Evolutionary conservation across 495 filamentous ascomycete genomes (phyloP).

Genomic region (Daldinia grandis): DNA sequence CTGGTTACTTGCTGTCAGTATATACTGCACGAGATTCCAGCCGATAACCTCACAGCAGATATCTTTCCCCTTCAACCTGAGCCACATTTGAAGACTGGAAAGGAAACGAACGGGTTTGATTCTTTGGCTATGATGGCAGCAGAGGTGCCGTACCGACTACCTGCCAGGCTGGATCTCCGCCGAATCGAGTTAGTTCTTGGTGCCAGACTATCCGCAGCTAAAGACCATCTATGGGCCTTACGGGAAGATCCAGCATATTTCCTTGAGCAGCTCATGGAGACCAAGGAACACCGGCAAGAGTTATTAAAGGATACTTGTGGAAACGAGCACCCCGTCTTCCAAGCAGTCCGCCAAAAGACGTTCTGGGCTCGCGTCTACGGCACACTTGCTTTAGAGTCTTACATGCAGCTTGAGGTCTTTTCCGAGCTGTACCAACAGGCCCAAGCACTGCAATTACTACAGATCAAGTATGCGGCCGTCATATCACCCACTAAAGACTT

Average conservation of each 20-base stretch:
- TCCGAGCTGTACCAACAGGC: constrained; percentile 44
- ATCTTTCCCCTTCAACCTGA: constrained; percentile 48
- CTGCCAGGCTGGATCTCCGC: constrained; percentile 54
- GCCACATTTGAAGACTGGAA: constrained; percentile 46
- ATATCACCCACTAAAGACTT: constrained; percentile 46
- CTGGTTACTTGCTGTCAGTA: constrained; percentile 53
- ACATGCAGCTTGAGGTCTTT: constrained; percentile 38
- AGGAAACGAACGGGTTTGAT: constrained; percentile 20
- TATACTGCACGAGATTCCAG: constrained; percentile 56
- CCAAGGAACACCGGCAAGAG: constrained; percentile 57
- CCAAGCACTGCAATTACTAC: constrained; percentile 37
- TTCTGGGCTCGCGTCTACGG: not conserved
- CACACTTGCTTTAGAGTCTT: not conserved
- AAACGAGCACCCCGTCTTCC: not conserved
- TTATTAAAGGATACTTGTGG: constrained; percentile 2
- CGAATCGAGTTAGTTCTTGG: constrained; percentile 44
- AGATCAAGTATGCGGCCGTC: constrained; percentile 40
- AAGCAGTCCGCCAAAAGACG: not conserved
- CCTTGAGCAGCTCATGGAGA: constrained; percentile 47
- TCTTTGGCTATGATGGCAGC: constrained; percentile 47
- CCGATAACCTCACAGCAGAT: constrained; percentile 22
- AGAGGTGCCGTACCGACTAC: constrained; percentile 61
- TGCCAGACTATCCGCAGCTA: constrained; percentile 50
- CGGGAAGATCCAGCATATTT: constrained; percentile 68
- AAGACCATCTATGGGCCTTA: constrained; percentile 63